phyloP scores from a whole-genome alignment of 768 basidiomycete species.

The Panaeolus cyanescens region DNA sequence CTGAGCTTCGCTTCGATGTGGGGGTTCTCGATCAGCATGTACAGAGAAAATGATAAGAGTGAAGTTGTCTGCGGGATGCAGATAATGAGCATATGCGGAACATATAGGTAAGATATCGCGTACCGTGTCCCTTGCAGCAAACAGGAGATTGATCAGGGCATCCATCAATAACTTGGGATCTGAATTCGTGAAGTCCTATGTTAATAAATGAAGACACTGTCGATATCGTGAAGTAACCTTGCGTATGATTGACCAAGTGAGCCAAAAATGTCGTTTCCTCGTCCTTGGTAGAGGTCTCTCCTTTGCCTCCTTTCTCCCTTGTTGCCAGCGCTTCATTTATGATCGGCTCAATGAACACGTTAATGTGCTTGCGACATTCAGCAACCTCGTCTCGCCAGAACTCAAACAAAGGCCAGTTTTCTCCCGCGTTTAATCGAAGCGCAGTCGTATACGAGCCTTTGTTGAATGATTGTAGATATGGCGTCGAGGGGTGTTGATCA shows the following conservation, averaged over 20 bases:
- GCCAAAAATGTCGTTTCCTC: slow-evolving; percentile 49
- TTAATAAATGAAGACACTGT: not conserved
- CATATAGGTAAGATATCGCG: slow-evolving; percentile 8
- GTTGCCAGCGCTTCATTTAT: slow-evolving; percentile 43
- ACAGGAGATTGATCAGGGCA: slow-evolving; percentile 50
- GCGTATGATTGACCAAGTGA: slow-evolving; percentile 51
- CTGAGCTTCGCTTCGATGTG: slow-evolving; percentile 38
- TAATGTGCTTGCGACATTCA: slow-evolving; percentile 44
- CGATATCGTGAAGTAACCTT: slow-evolving; percentile 32
- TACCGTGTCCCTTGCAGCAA: slow-evolving; percentile 61
- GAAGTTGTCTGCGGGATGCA: slow-evolving; percentile 42
- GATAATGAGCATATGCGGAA: not conserved
- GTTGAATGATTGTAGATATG: slow-evolving; percentile 52
- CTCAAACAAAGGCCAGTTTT: slow-evolving; percentile 39
- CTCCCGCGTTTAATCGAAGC: slow-evolving; percentile 38
- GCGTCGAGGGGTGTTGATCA: slow-evolving; percentile 35
- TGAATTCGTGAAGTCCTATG: slow-evolving; percentile 7
- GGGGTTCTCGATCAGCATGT: slow-evolving; percentile 46
- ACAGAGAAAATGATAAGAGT: slow-evolving; percentile 41
- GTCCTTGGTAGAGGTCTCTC: slow-evolving; percentile 21
- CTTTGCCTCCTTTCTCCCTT: slow-evolving; percentile 35
- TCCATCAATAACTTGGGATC: slow-evolving; percentile 44
- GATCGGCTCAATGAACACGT: slow-evolving; percentile 53
- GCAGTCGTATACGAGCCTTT: slow-evolving; percentile 40
- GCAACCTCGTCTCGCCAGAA: slow-evolving; percentile 49